Conservation (phyloP, 2,329 filamentous ascomycete species). For the Juglanconis oblonga region DNA sequence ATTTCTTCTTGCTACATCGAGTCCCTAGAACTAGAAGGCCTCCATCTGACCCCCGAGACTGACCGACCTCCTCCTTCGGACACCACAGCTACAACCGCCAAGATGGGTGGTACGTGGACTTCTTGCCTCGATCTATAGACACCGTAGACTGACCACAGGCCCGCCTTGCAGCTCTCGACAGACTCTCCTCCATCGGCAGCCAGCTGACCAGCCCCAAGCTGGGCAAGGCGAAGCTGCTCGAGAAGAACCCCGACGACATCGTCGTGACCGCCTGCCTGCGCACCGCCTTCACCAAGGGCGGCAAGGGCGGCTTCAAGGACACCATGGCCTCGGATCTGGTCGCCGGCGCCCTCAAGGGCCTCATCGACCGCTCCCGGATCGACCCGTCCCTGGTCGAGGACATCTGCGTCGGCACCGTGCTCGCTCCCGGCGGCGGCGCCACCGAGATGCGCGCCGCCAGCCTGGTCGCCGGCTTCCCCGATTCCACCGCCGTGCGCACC, state of each 20-base stretch:
- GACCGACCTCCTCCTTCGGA: neutral
- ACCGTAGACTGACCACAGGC: conserved; percentile 1
- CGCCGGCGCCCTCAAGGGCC: conserved; percentile 74
- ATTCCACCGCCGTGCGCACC: conserved; percentile 76
- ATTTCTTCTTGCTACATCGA: neutral
- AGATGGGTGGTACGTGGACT: conserved; percentile 23
- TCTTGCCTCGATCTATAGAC: neutral
- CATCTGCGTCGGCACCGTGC: conserved; percentile 85
- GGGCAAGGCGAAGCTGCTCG: conserved; percentile 54
- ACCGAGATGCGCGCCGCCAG: conserved; percentile 95
- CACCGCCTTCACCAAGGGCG: conserved; percentile 87
- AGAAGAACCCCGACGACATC: conserved; percentile 71
- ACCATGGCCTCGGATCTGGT: conserved; percentile 84
- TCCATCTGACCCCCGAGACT: neutral
- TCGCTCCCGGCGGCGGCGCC: conserved; percentile 88
- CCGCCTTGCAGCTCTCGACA: conserved; percentile 46
- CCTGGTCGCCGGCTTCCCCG: conserved; percentile 87
- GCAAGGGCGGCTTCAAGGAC: conserved; percentile 94
- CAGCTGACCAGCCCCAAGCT: conserved; percentile 51
- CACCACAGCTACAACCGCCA: neutral
- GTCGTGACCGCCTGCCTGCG: conserved; percentile 92
- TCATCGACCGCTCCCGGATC: conserved; percentile 83
- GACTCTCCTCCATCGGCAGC: conserved; percentile 58
- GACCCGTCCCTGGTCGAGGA: conserved; percentile 88
- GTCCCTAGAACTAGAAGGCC: too few relatives aligned